Base-by-base conservation (phyloP, 2,329 filamentous ascomycete genomes). In the Fusarium multiceps region DNA sequence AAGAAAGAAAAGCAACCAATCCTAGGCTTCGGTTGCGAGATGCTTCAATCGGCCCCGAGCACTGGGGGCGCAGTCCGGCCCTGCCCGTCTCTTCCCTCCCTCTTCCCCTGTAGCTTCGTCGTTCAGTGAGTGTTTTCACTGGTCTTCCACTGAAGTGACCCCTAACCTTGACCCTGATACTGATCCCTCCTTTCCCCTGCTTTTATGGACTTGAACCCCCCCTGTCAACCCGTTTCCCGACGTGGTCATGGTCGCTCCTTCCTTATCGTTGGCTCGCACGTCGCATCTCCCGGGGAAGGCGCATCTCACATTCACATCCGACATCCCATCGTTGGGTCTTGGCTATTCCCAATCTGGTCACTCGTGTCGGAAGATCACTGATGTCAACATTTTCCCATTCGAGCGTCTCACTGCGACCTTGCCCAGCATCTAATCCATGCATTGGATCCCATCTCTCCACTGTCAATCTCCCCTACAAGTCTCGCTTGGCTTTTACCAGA, bases 281-380 rank as follows among this genome's bases (percentile, higher is more conserved):
- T 67, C 54, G 57, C 59, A 66, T 71, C 61, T 72, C 71, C 59
- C 40, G 53, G 72, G 66, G 67, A 63, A 62, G 66, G 70, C 58
- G 63, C 47, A 61, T 69, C 65, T 42, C 49, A 55, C 30, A 47
- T 59, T 37, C 9, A 37, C 34, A 37, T 34, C 32, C 32, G 27
- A 28, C 32, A 34, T 34, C 32, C 16, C 32, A 55, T 59, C 59
- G 45, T 40, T 55, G 50, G 48, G 45, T 42, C 41, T 48, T 55
- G 50, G 48, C 70, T 68, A 63, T 71, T 54, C 73, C 64, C 25
- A 65, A 66, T 53, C 41, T 23, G 63, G 73, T 60, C 55, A 71
- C 49, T 75, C 73, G 72, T 75, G 60, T 75, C 46, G 30, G 73
- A 68, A 70, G 73, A 74, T 74, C 73, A 67, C 59, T 75, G 66